phyloP scores from a whole-genome alignment of 176 grass and related monocot species.

The Zizania latifolia region DNA sequence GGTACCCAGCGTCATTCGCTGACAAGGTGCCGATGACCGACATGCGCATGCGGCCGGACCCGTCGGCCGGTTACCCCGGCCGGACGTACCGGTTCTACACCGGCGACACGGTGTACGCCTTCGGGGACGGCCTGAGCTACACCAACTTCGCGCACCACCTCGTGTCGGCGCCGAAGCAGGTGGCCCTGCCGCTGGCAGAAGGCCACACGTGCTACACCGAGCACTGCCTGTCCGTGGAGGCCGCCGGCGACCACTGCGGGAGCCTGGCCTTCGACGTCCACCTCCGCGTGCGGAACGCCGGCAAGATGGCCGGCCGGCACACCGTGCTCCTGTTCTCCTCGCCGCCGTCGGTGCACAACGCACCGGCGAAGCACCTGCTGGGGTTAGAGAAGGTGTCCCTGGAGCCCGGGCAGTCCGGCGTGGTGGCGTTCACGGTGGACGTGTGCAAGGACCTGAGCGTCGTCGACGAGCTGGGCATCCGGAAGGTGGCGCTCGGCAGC shows the following conservation, averaged over 20 bases:
- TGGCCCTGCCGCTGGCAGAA: slow-evolving; percentile 57
- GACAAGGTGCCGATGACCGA: slow-evolving; percentile 63
- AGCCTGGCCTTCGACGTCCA: slow-evolving; percentile 47
- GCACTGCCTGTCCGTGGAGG: slow-evolving; percentile 57
- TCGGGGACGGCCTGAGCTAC: slow-evolving; percentile 96
- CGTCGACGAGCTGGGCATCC: slow-evolving; percentile 67
- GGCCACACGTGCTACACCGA: slow-evolving; percentile 52
- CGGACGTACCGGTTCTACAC: slow-evolving; percentile 97
- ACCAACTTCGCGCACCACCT: slow-evolving; percentile 49
- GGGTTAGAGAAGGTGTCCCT: slow-evolving; percentile 75
- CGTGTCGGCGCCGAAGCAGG: slow-evolving; percentile 45
- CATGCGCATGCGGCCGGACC: slow-evolving; percentile 85
- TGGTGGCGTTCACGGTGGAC: slow-evolving; percentile 71
- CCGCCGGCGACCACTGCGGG: slow-evolving; percentile 49
- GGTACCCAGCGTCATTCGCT: slow-evolving; percentile 68
- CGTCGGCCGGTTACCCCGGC: slow-evolving; percentile 54
- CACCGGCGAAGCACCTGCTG: slow-evolving; percentile 75
- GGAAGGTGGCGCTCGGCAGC: slow-evolving; percentile 71
- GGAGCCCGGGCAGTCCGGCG: slow-evolving; percentile 32
- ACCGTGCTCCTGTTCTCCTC: slow-evolving; percentile 82
- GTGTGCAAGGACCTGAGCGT: slow-evolving; percentile 90
- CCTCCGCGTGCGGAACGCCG: slow-evolving; percentile 52
- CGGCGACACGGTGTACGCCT: slow-evolving; percentile 60
- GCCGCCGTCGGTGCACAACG: slow-evolving; percentile 67
- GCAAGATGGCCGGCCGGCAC: slow-evolving; percentile 47